Base-by-base conservation (phyloP, 148 eudicot species). In the Nyssa sinensis region DNA sequence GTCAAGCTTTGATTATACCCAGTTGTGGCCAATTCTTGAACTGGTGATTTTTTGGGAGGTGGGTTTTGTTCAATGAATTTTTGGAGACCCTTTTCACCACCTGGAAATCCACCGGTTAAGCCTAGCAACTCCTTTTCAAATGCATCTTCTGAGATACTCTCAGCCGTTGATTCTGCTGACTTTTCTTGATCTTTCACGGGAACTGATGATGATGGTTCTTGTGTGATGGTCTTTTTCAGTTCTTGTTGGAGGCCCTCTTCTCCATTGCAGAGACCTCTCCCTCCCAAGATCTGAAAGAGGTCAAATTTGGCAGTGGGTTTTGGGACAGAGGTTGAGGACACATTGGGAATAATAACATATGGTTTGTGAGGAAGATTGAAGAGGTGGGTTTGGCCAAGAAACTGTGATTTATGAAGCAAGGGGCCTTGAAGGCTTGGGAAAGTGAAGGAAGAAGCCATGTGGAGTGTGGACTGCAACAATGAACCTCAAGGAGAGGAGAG, bases 231-330 rank as follows among this genome's bases (percentile, higher is more conserved):
- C 70, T 79, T 88, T 29, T 84, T 79, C 23, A 94, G 95, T 71
- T 91, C 98, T 75, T 85, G 57, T 29, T 87, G 37, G 23, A 94
- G 70, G 31, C 97, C 97, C 57, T 72, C 83, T 76, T 94, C 98
- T 1, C 98, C 98, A 35, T 91, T 91, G 83, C 92, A 88, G 23
- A 94, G 79, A 47, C 98, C 98, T 86, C 98, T 84, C 65, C 97
- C 98, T 30, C 98, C 98, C 39, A 94, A 37, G 64, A 88, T 81
- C 68, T 90, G 88, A 37, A 16, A 87, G 73, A 88, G 83, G 75
- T 89, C 79, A 77, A 94, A 89, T 70, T 90, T 90, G 24, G 93
- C 97, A 32, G 74, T 75, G 31, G 84, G 73, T 61, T 41, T 72
- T 34, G 66, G 73, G n/a, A 33, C 32, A 31, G 23, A 34, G 59